Evolutionary conservation across 1,284 basidiomycete species (phyloP), one percentile per base, ranked within the genome.

Genomic region (Schizophyllum commune): DNA sequence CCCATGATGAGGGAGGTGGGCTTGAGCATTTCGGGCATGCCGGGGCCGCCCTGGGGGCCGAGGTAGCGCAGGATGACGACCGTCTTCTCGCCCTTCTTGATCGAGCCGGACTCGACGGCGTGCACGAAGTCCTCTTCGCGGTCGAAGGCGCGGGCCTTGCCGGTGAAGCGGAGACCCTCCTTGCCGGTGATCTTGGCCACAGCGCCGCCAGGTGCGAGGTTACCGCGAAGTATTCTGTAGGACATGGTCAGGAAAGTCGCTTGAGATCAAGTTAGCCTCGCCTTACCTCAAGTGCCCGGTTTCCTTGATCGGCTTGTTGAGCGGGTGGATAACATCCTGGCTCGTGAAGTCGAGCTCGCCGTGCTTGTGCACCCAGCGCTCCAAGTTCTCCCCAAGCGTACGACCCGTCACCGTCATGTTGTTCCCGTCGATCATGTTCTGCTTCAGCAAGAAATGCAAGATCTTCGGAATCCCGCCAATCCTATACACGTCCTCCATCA

Each of bases 1-100:
- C 94, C 94, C 90, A 95, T 95, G 72, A 95, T 90, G 65, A 92
- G 72, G 74, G 89, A 90, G 27, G 92, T 94, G 15, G 92, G 91
- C 70, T 95, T 95, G 60, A 96, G 81, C 94, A 96, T 96, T 77
- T 96, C 93, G 55, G 92, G 94, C 93, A 96, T 96, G 59, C 94
- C 89, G 55, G 93, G 94, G 60, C 93, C 94, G 62, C 93, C 94
- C 74, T 91, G 89, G 52, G 93, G 93, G 56, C 93, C 93, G 65
- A 95, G 84, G 71, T 96, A 96, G 57, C 94, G 82, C 68, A 96
- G 79, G 60, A 96, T 87, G 62, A 89, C 88, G n/a, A 96, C 91
- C 0, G 90, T 93, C 79, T 94, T 94, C 75, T 93, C 91, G 11
- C 92, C 92, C 71, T 87, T 85, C 72, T 87, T 89, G 75, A 95